Evolutionary conservation across 73 alveolate genomes (phyloP), one percentile per base, ranked within the genome.

Genomic region (Breviolum minutum): DNA sequence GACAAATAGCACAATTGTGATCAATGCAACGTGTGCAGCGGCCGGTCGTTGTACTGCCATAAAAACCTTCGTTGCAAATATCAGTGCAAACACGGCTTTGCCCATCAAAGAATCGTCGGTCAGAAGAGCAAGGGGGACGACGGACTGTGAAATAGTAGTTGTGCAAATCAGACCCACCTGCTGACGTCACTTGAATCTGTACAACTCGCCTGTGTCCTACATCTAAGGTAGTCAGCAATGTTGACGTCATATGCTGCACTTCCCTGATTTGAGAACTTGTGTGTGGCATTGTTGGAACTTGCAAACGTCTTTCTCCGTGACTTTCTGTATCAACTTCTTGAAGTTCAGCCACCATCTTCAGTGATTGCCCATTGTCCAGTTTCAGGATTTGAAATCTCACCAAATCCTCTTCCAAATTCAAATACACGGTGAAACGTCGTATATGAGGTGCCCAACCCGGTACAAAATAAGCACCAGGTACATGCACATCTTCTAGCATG

Each of bases 101-200:
- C 19, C 88, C 96, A 63, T 90, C 96, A 64, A 90, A 90, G 87
- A 90, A 90, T 20, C 96, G 96, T 27, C 96, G 96, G 30, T 90
- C 96, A 22, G 66, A 8, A 5, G 96, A 26, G 30, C 96, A 90
- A 29, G 88, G 82, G 14, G 96, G 96, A 62, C 96, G 87, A 27
- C 26, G 73, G 48, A 90, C 96, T 0, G 96, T 90, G 76, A 90
- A 90, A 48, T 71, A 90, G 40, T 90, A 90, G 96, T 90, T 90
- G 14, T 32, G 76, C 69, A 77, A 62, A 10, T 30, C 88, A 26
- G 74, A 5, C 22, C 87, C 30, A 61, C 73, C 96, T 16, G 96
- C 96, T 5, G 96, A 90, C 10, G 96, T 90, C 30, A 90, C 96
- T 30, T 71, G 88, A 10, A 90, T 60, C 87, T 90, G 96, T 87